Conservation (phyloP, 305 asterid species). For the Petunia hybrid region DNA sequence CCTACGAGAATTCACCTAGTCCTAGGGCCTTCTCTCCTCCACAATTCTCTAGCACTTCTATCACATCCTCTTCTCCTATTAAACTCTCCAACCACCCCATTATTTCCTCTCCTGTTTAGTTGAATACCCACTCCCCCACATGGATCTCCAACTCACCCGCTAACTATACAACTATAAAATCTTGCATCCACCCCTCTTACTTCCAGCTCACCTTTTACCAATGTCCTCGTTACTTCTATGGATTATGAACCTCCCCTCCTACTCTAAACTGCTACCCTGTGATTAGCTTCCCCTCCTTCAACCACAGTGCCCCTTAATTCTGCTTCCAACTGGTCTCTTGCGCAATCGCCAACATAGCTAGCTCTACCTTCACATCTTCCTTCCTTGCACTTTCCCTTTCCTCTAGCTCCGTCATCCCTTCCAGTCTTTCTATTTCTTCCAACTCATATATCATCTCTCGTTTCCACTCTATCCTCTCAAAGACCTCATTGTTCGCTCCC, state of each 20-base stretch:
- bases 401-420: background rate
- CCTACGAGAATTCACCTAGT: background rate
- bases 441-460: background rate
- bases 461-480: background rate
- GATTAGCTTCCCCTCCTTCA: background rate
- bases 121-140: background rate
- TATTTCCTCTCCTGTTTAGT: background rate
- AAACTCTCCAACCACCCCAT: slow-evolving; percentile 23
- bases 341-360: background rate
- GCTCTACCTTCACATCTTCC: background rate
- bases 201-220: background rate
- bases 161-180: background rate
- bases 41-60: background rate
- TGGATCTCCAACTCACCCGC: too few relatives aligned
- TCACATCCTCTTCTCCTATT: background rate
- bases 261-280: background rate
- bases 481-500: background rate
- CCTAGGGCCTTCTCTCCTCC: background rate
- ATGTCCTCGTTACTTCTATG: background rate
- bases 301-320: background rate
- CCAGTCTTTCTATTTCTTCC: background rate
- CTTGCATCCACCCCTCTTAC: background rate
- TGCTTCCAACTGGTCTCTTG: background rate
- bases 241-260: background rate
- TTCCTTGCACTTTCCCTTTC: background rate